Base-by-base conservation (phyloP, 371 early-diverging fungal species). In the Rhizopus stolonifer region DNA sequence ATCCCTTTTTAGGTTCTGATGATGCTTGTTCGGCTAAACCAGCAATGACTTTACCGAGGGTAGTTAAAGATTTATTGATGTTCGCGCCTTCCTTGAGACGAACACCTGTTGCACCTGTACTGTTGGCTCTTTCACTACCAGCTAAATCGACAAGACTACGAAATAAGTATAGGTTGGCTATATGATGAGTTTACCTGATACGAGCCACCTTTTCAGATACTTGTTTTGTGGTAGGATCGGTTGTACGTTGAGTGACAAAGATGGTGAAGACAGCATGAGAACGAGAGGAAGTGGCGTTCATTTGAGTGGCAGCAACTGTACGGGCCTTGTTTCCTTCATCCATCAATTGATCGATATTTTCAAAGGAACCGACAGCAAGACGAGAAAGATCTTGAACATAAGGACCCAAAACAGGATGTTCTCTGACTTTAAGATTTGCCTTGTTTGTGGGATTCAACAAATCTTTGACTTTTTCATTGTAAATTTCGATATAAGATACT, bases 61-160 rank as follows among this genome's bases (percentile, higher is more conserved):
- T 84, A 23, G 94, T 90, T 10, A 99, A 76, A 2, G 93, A 93
- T 62, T 87, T 88, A 79, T 99, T 99, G 66, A 99, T 99, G 54
- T 94, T 91, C 24, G 95, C 94, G 14, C 99, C 99, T 79, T 99
- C 99, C 66, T 96, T 97, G 15, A 99, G 72, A 8, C 99, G 85
- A 15, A 79, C 80, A 17, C 99, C 99, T 14, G 94, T 92, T 2
- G 96, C 97, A 39, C 96, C 94, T 0, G 99, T 99, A 42, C 93
- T 87, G 42, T 92, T 87, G 19, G 95, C 92, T 23, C 99, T 84
- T 73, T 99, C 99, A 58, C 94, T 93, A 46, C 99, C 98, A 10
- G 98, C 99, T 45, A 92, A 70, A 77, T 92, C 93, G 2, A 92
- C 91, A 47, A 92, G 70, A 70, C 89, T 90, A 40, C 31, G 13